phyloP scores from a whole-genome alignment of 805 yeast genomes.

The Yarrowia sp. region DNA sequence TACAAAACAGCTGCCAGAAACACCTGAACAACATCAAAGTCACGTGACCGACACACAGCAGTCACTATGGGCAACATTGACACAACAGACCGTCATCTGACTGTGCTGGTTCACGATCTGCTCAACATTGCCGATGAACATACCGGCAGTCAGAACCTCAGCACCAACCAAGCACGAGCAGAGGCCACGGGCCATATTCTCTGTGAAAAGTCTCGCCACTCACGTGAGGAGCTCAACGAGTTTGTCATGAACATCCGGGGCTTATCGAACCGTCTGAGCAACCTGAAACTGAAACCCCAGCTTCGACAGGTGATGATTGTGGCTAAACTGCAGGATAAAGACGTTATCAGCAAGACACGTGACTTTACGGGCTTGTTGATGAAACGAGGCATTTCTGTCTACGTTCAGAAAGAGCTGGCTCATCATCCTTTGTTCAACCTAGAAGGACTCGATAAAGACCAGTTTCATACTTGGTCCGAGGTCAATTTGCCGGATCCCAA shows the following conservation, averaged over 20 bases:
- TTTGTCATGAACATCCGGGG: conserved; percentile 21
- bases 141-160: background rate
- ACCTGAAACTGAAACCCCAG: conserved; percentile 32
- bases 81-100: background rate
- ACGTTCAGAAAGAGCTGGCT: conserved; percentile 30
- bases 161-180: conserved; percentile 2
- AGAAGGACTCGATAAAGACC: conserved; percentile 49
- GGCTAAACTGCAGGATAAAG: conserved; percentile 33
- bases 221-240: conserved; percentile 15
- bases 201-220: background rate
- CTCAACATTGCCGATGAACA: conserved; percentile 9
- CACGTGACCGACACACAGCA: too few relatives aligned
- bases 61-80: background rate
- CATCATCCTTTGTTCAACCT: conserved; percentile 36
- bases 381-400: background rate
- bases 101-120: conserved; percentile 7
- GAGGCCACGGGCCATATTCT: background rate
- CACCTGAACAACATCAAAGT: background rate
- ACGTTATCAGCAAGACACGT: conserved; percentile 32
- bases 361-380: conserved; percentile 30
- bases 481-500: conserved; percentile 47
- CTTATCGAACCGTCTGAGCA: conserved; percentile 30
- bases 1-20: background rate
- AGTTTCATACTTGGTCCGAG: conserved; percentile 28
- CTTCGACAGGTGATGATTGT: conserved; percentile 35